Evolutionary conservation across 169 alveolate species (phyloP).

Genomic region (Cryptosporidium sp.): DNA sequence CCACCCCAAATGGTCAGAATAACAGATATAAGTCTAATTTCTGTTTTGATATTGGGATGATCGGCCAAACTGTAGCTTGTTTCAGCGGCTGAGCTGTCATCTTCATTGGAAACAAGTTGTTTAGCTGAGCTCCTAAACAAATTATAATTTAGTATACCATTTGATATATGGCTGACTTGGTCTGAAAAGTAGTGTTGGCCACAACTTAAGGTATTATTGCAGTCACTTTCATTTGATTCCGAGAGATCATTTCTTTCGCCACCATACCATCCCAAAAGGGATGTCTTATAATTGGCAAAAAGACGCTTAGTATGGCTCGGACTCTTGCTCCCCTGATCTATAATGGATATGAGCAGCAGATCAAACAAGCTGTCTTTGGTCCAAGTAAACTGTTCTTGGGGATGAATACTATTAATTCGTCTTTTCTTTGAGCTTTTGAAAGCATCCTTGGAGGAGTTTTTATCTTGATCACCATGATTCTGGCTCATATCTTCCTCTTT

Average conservation of each 20-base stretch:
- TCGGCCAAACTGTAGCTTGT: neutral
- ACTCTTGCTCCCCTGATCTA: slow-evolving; percentile 46
- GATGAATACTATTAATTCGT: neutral
- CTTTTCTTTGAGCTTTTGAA: slow-evolving; percentile 51
- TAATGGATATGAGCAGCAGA: slow-evolving; percentile 24
- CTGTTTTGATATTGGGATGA: neutral
- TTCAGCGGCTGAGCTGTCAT: neutral
- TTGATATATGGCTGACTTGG: slow-evolving; percentile 16
- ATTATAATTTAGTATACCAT: neutral
- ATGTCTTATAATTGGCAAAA: slow-evolving; percentile 24
- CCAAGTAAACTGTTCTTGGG: slow-evolving; percentile 8
- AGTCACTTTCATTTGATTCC: neutral
- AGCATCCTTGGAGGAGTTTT: neutral
- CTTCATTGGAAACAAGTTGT: neutral
- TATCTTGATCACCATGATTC: neutral
- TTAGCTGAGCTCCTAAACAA: neutral
- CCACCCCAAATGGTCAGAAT: slow-evolving; percentile 58
- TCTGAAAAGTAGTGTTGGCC: slow-evolving; percentile 8
- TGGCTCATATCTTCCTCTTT: neutral
- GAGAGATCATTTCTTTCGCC: neutral
- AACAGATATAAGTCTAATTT: slow-evolving; percentile 18
- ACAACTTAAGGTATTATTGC: neutral
- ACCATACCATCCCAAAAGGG: slow-evolving; percentile 15
- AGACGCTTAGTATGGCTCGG: slow-evolving; percentile 48
- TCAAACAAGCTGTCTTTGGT: slow-evolving; percentile 37